Evolutionary conservation across 2,329 filamentous ascomycete species (phyloP), one percentile per base, ranked within the genome.

Genomic region (Nemania bipapillata): DNA sequence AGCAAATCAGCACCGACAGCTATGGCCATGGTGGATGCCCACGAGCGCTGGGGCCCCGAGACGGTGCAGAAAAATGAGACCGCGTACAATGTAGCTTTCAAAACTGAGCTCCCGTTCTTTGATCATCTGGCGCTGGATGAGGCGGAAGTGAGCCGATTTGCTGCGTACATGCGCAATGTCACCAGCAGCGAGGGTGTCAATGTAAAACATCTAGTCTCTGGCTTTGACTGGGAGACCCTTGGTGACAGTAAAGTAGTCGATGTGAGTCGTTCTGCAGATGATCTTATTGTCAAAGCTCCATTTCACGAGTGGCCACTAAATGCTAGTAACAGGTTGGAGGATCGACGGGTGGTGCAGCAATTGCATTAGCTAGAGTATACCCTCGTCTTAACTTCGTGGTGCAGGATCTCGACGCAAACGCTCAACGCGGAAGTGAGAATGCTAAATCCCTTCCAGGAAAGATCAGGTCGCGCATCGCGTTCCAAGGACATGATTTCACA

Each of bases 161-260:
- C 49, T 12, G 49, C 47, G 4, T 63, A 63, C 22, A 63, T 63
- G 59, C 49, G 49, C 20, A 54, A 52, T 32, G 30, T 63, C 17
- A 47, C 30, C 1, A 42, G n/a, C 15, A 55, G 49, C 22, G 37
- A 42, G 9, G 47, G 30, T 20, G 22, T 47, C 5, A 20, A 54
- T 30, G 12, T 47, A 20, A 49, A 54, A 82, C 0, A 81, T 82
- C 0, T 97, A 95, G 77, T 53, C 24, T 3, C 24, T 7, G 26
- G 82, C 96, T 53, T 17, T 24, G 26, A 32, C 8, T 53, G 49
- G 49, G 15, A n/a, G 8, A n/a, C 5, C 11, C 24, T 53, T 53
- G 24, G 24, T 15, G 26, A 53, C 22, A 22, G 49, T 15, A n/a
- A n/a, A 4, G 49, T 53, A 2, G 49, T 53, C 5, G 49, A 53